A percentile compares a stretch with the other conserved stretches of the same genome.
These are phyloP conservation scores for Ophiostoma piceae DNA, from an alignment of 2,329 filamentous ascomycete species.

Conservation along the genomic window DNA sequence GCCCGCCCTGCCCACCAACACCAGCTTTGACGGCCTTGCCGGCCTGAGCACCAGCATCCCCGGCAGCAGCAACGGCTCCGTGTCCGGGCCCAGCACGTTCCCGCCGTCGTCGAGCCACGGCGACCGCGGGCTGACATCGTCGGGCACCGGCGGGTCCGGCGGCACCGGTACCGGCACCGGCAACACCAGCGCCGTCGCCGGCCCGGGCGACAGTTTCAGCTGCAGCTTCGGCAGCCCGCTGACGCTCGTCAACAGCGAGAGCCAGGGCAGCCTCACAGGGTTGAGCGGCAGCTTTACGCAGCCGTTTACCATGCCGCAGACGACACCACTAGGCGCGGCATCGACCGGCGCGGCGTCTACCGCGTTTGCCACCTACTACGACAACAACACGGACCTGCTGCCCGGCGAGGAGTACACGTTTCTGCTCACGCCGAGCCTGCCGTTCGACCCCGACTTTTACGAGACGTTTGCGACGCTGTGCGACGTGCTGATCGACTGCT, in stretches of 20 bases:
- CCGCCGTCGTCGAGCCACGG: constrained; percentile 10
- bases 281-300: constrained; percentile 32
- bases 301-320: not conserved
- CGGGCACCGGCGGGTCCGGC: constrained; percentile 27
- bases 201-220: constrained; percentile 37
- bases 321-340: constrained; percentile 26
- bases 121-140: constrained; percentile 18
- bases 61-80: constrained; percentile 26
- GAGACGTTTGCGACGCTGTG: constrained; percentile 94
- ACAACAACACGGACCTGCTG: constrained; percentile 60
- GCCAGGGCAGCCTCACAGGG: constrained; percentile 26
- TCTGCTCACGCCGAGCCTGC: constrained; percentile 82
- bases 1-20: not conserved
- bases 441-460: constrained; percentile 95
- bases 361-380: constrained; percentile 42
- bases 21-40: not conserved
- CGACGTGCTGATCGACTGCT: constrained; percentile 90
- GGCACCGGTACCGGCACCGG: constrained; percentile 38
- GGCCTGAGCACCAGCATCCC: constrained; percentile 14
- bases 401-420: constrained; percentile 84
- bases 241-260: constrained; percentile 26
- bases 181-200: constrained; percentile 42
- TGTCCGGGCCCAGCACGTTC: constrained; percentile 3
- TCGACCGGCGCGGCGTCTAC: constrained; percentile 30
- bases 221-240: constrained; percentile 26